Percentiles rank a stretch among this genome's conserved stretches.
Conservation (phyloP, 768 basidiomycete genomes). For the Auricularia cornea region DNA sequence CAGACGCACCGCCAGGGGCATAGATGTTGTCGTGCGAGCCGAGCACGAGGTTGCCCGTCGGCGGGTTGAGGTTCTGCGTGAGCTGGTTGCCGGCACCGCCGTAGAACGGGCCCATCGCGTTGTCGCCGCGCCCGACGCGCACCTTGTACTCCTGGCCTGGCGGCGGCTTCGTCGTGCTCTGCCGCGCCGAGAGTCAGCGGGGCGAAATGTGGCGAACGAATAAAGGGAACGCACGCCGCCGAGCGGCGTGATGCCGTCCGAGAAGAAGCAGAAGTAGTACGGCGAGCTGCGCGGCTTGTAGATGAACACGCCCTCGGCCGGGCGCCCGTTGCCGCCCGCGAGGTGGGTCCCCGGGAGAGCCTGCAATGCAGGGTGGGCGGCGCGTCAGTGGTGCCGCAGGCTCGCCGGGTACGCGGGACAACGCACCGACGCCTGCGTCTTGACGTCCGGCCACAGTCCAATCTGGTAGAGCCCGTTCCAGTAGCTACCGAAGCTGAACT, state of each 20-base stretch:
- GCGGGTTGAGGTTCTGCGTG: slow-evolving; percentile 1
- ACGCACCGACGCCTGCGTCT: not conserved
- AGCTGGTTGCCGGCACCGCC: slow-evolving; percentile 5
- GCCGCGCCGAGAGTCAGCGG: not conserved
- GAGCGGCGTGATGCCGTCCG: not conserved
- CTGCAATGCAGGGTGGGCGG: not conserved
- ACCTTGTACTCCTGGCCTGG: slow-evolving; percentile 9
- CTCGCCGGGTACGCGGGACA: slow-evolving; percentile 1
- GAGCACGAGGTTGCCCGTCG: slow-evolving; percentile 19
- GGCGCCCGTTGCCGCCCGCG: not conserved
- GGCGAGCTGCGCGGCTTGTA: not conserved
- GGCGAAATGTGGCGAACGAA: not conserved
- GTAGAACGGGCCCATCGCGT: slow-evolving; percentile 13
- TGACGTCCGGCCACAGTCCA: slow-evolving; percentile 13
- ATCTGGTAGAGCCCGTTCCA: slow-evolving; percentile 12
- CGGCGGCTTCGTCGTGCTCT: not conserved
- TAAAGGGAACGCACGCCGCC: not conserved
- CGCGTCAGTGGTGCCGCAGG: slow-evolving; percentile 5
- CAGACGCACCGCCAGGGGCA: slow-evolving; percentile 17
- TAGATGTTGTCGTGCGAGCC: slow-evolving; percentile 22
- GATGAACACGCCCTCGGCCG: slow-evolving; percentile 5
- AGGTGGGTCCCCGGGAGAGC: not conserved
- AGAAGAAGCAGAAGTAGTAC: slow-evolving; percentile 2
- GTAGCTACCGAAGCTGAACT: slow-evolving; percentile 14
- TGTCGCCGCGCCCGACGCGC: slow-evolving; percentile 15